A percentile compares a stretch with the other conserved stretches of the same genome.
Evolutionary conservation across 2,329 filamentous ascomycete genomes (phyloP).

Genomic region (Ascochyta clinopodiicola): DNA sequence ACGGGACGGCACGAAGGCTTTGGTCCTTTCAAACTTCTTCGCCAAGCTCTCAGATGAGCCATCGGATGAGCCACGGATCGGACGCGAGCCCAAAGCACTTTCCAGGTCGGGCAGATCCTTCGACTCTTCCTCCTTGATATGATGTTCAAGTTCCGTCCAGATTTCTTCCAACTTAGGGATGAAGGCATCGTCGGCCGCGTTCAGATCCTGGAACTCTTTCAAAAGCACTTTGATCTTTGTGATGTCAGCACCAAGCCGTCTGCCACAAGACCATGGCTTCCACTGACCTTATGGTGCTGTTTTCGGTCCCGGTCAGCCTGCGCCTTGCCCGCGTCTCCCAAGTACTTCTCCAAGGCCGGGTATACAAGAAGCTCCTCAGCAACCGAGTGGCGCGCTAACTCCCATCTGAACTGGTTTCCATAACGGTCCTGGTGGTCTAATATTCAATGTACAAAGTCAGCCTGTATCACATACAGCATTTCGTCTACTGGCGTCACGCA

Average conservation of each 20-base stretch:
- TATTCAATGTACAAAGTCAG: too few relatives aligned
- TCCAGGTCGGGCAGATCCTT: conserved; percentile 42
- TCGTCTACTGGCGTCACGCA: conserved; percentile 35
- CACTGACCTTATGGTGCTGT: conserved; percentile 41
- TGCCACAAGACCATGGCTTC: background rate
- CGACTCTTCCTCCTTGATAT: conserved; percentile 42
- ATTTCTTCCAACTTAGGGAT: conserved; percentile 35
- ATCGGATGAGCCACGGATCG: conserved; percentile 8
- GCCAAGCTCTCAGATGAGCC: conserved; percentile 34
- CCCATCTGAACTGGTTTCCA: conserved; percentile 61
- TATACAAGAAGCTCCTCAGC: conserved; percentile 57
- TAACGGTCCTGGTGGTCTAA: conserved; percentile 9
- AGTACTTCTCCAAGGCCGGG: conserved; percentile 47
- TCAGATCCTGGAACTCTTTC: conserved; percentile 40
- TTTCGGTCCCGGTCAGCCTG: conserved; percentile 43
- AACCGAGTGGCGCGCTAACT: conserved; percentile 59
- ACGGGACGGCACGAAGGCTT: conserved; percentile 40
- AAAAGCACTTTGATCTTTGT: conserved; percentile 39
- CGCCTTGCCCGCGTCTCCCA: conserved; percentile 37
- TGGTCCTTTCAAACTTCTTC: conserved; percentile 40
- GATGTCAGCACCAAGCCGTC: background rate
- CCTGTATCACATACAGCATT: too few relatives aligned
- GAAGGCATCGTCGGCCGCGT: conserved; percentile 29
- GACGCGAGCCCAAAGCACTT: conserved; percentile 18
- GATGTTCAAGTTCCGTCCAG: conserved; percentile 26